phyloP scores from a whole-genome alignment of 164 flowering plant genomes.

The grape (Vitis vinifera) region DNA sequence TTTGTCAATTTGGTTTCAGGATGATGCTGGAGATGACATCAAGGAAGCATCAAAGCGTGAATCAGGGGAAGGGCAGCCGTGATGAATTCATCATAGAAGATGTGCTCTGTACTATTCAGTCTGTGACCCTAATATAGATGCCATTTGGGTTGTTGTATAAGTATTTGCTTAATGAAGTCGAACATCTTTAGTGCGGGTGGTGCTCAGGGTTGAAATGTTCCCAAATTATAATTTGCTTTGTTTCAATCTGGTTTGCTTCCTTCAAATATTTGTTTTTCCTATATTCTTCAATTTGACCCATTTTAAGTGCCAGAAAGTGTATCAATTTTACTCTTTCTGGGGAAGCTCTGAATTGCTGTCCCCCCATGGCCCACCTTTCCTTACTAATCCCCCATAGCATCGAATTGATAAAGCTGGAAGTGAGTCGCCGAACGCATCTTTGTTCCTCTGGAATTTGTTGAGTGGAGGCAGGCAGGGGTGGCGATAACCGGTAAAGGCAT shows the following conservation, averaged over 20 bases:
- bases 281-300: too few species aligned
- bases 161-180: conserved; percentile 10
- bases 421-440: too few species aligned
- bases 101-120: conserved; percentile 14
- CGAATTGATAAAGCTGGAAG: too few species aligned
- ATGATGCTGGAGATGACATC: conserved; percentile 57
- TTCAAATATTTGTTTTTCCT: too few species aligned
- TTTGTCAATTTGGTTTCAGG: conserved; percentile 19
- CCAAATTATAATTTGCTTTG: conserved; percentile 12
- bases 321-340: too few species aligned
- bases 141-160: conserved; percentile 24
- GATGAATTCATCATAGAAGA: conserved; percentile 10
- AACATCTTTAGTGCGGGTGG: conserved; percentile 5
- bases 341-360: too few species aligned
- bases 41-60: conserved; percentile 59
- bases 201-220: conserved; percentile 20
- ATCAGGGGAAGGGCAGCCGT: conserved; percentile 27
- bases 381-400: too few species aligned
- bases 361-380: too few species aligned
- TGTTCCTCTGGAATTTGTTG: too few species aligned
- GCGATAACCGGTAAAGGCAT: too few species aligned
- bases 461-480: too few species aligned
- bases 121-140: conserved; percentile 9
- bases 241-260: conserved; percentile 5
- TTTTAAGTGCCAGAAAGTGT: too few species aligned